Percentiles rank a stretch among this genome's conserved stretches.
Conservation (phyloP, 2,329 filamentous ascomycete species). For the Hortaea werneckii region DNA sequence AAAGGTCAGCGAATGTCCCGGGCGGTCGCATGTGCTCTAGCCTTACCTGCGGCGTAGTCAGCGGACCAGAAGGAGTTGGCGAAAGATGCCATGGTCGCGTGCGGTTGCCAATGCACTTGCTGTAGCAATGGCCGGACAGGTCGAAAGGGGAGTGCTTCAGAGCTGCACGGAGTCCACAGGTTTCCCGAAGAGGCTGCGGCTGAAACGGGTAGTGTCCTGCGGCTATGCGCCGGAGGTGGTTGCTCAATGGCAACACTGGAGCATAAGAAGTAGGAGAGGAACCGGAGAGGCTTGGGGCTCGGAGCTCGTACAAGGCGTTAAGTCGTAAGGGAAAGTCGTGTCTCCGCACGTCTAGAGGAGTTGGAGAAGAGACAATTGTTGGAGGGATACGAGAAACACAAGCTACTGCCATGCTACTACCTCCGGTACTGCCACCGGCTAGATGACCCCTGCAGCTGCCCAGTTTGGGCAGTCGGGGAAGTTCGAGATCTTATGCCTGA, state of each 20-base stretch:
- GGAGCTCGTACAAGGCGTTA: too few relatives aligned
- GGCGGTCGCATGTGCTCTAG: background rate
- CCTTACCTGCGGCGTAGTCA: constrained; percentile 83
- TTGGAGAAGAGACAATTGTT: too few relatives aligned
- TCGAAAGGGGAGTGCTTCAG: background rate
- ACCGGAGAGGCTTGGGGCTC: too few relatives aligned
- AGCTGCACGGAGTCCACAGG: background rate
- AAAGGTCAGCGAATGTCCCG: background rate
- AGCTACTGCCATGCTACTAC: too few relatives aligned
- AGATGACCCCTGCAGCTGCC: too few relatives aligned
- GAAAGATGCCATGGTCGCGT: constrained; percentile 64
- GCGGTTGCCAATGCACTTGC: background rate
- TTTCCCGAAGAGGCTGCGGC: background rate
- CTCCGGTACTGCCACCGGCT: too few relatives aligned
- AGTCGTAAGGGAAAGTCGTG: too few relatives aligned
- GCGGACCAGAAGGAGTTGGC: constrained; percentile 95
- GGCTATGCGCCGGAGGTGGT: background rate
- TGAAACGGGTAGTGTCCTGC: background rate
- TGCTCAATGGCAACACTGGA: background rate
- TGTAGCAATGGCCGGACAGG: background rate
- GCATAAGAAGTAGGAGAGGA: too few relatives aligned
- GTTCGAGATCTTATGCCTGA: too few relatives aligned
- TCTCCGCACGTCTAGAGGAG: too few relatives aligned
- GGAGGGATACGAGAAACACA: too few relatives aligned
- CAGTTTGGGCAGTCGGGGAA: too few relatives aligned